Evolutionary conservation across 208 protist species (phyloP).

Genomic region (Wallacemonas sp.): DNA sequence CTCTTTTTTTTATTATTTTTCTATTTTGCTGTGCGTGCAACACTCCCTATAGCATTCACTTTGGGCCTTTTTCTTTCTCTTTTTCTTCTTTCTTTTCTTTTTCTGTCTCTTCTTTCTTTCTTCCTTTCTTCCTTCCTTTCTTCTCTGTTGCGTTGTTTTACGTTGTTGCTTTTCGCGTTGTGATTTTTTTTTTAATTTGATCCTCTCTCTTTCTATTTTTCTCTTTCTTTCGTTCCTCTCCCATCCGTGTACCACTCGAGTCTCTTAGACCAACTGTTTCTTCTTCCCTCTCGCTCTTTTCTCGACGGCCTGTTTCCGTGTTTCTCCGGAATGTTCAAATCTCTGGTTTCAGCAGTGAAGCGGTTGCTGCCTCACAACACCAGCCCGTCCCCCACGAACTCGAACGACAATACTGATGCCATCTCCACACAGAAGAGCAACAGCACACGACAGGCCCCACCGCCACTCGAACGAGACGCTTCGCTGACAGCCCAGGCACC

Average conservation of each 20-base stretch:
- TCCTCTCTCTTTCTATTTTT: background rate
- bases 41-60: conserved; percentile 14
- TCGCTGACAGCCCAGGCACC: no score
- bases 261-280: no score
- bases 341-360: conserved; percentile 1
- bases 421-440: no score
- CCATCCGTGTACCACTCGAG: background rate
- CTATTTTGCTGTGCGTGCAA: no score
- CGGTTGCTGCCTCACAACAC: background rate
- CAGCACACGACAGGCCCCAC: no score
- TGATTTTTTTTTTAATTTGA: background rate
- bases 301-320: background rate
- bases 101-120: conserved; percentile 9
- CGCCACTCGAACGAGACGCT: no score
- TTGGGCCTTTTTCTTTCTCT: conserved; percentile 22
- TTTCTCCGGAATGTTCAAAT: conserved; percentile 7
- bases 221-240: background rate
- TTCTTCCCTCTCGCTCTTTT: no score
- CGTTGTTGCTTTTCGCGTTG: background rate
- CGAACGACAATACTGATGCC: no score
- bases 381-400: no score
- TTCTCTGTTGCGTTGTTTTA: background rate
- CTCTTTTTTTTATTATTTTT: no score
- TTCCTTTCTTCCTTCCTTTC: conserved; percentile 5
- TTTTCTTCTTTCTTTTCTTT: conserved; percentile 7